Conservation (phyloP, 1,284 basidiomycete genomes). For the Pascua sp. region DNA sequence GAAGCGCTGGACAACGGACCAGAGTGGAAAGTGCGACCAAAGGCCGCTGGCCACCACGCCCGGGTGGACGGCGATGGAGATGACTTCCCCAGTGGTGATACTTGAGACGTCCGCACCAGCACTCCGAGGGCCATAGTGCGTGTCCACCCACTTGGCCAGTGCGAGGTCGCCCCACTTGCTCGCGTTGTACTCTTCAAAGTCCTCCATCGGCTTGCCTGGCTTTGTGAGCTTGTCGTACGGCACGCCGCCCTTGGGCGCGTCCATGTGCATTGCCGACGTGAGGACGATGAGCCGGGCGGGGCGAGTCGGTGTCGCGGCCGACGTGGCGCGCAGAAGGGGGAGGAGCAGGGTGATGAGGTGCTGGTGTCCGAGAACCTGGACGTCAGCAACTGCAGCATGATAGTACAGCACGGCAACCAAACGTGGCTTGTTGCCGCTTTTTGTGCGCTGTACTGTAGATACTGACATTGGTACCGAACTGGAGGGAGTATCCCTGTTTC, state of each 20-base stretch:
- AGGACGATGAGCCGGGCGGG: slow-evolving; percentile 55
- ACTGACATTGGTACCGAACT: slow-evolving; percentile 59
- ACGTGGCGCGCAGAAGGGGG: slow-evolving; percentile 52
- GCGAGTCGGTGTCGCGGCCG: neutral
- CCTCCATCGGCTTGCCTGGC: slow-evolving; percentile 24
- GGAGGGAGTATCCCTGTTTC: slow-evolving; percentile 58
- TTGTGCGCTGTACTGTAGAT: too few relatives aligned
- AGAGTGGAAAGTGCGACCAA: slow-evolving; percentile 19
- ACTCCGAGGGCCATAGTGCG: slow-evolving; percentile 16
- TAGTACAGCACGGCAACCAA: too few relatives aligned
- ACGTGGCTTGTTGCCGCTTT: too few relatives aligned
- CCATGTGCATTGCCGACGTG: slow-evolving; percentile 49
- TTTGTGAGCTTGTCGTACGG: slow-evolving; percentile 25
- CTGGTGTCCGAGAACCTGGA: slow-evolving; percentile 53
- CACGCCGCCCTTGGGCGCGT: slow-evolving; percentile 35
- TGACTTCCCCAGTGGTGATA: slow-evolving; percentile 26
- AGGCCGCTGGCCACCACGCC: slow-evolving; percentile 39
- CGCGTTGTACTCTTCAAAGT: slow-evolving; percentile 52
- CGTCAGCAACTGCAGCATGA: slow-evolving; percentile 24
- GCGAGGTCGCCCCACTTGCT: slow-evolving; percentile 54
- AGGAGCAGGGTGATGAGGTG: slow-evolving; percentile 57
- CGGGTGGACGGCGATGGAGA: slow-evolving; percentile 37
- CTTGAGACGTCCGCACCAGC: neutral
- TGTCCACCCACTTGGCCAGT: slow-evolving; percentile 29
- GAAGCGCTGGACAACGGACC: neutral